Conservation (phyloP, 495 filamentous ascomycete genomes). For the Pyrenula massariospora region DNA sequence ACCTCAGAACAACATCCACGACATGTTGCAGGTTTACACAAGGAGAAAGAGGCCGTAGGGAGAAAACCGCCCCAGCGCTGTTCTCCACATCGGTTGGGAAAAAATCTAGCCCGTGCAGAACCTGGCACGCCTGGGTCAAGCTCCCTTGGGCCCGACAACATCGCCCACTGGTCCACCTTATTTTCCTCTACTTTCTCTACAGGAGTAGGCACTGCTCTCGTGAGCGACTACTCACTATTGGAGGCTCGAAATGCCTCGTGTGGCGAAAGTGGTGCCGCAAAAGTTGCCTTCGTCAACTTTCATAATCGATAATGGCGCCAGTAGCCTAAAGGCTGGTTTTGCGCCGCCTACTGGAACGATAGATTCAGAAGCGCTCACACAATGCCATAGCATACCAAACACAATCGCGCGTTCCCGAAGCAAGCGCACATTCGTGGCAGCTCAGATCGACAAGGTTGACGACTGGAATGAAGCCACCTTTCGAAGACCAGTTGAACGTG, state of each 20-base stretch:
- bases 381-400: slow-evolving; percentile 70
- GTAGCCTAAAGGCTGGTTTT: slow-evolving; percentile 89
- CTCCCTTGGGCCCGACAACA: no score
- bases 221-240: no score
- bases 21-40: no score
- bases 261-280: slow-evolving; percentile 19
- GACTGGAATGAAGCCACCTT: slow-evolving; percentile 88
- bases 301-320: slow-evolving; percentile 88
- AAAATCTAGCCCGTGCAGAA: no score
- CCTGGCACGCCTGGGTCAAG: no score
- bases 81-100: no score
- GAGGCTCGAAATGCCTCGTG: slow-evolving; percentile 12
- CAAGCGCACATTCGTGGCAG: slow-evolving; percentile 63
- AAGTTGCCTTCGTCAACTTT: slow-evolving; percentile 54
- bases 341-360: slow-evolving; percentile 30
- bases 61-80: no score
- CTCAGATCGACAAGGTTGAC: slow-evolving; percentile 66
- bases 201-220: no score
- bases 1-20: no score
- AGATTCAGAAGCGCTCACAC: slow-evolving; percentile 24
- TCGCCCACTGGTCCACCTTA: no score
- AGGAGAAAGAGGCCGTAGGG: no score
- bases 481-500: slow-evolving; percentile 86
- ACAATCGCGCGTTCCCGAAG: slow-evolving; percentile 75
- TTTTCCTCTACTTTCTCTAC: no score